phyloP scores from a whole-genome alignment of 2,329 filamentous ascomycete genomes.

The Monosporascus sp. region DNA sequence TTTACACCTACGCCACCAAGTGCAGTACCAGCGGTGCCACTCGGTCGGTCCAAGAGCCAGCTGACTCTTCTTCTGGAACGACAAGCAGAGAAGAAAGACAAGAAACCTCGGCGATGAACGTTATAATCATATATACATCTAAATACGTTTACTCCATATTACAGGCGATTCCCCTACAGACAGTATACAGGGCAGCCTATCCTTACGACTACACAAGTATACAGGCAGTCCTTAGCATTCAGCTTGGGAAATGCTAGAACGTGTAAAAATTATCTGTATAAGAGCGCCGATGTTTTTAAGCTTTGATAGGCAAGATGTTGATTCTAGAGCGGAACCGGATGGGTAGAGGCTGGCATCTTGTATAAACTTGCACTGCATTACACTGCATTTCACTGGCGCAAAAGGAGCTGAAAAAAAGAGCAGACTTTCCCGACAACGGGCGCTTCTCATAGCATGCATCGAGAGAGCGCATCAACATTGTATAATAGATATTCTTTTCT shows the following conservation, averaged over 20 bases:
- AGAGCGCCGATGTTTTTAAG: background rate
- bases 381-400: background rate
- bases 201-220: background rate
- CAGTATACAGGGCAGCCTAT: background rate
- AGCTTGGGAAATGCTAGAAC: background rate
- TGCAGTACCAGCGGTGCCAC: constrained; percentile 37
- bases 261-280: background rate
- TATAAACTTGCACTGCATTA: background rate
- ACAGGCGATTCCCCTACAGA: background rate
- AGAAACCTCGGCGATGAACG: constrained; percentile 21
- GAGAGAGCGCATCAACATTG: background rate
- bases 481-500: background rate
- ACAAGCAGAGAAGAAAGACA: constrained; percentile 25
- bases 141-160: constrained; percentile 3
- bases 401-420: background rate
- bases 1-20: constrained; percentile 48
- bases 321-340: background rate
- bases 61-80: constrained; percentile 52
- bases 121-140: background rate
- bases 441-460: too few species aligned
- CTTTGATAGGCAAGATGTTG: too few species aligned
- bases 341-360: background rate
- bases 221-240: too few species aligned
- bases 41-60: constrained; percentile 57
- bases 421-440: background rate